A percentile compares a stretch with the other conserved stretches of the same genome.
phyloP scores from a whole-genome alignment of 768 basidiomycete genomes.

The Naganishia antarctica region DNA sequence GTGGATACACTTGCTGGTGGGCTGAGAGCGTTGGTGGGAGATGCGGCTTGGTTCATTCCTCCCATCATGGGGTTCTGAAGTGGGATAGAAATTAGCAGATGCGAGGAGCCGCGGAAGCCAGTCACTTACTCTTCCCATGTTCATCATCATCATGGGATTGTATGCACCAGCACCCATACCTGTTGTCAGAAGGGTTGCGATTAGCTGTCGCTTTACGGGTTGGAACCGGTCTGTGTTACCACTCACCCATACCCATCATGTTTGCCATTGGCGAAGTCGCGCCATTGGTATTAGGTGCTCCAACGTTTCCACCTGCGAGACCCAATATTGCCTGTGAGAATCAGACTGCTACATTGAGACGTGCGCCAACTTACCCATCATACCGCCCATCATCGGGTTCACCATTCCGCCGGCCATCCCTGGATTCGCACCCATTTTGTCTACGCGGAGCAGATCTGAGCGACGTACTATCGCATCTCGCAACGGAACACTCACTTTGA shows the following conservation, averaged over 20 bases:
- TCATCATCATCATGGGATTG: slow-evolving; percentile 43
- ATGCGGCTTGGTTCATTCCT: slow-evolving; percentile 15
- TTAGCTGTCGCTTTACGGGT: not conserved
- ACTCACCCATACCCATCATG: slow-evolving; percentile 27
- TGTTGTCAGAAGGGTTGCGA: slow-evolving; percentile 6
- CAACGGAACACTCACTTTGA: slow-evolving; percentile 27
- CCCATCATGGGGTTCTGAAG: slow-evolving; percentile 20
- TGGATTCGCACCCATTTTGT: slow-evolving; percentile 10
- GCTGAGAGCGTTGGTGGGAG: slow-evolving; percentile 3
- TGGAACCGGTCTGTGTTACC: not conserved
- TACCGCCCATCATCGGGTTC: slow-evolving; percentile 25
- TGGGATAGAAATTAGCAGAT: not conserved
- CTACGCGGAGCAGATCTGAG: not conserved
- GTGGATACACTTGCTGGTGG: not conserved
- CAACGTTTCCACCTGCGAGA: not conserved
- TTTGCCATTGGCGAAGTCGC: slow-evolving; percentile 20
- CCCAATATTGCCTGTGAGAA: no score
- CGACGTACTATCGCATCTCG: no score
- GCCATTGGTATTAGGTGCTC: not conserved
- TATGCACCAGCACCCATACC: slow-evolving; percentile 33
- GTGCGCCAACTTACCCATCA: slow-evolving; percentile 17
- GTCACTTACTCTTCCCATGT: slow-evolving; percentile 38
- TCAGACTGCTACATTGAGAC: no score
- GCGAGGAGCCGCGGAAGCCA: not conserved
- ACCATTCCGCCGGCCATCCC: slow-evolving; percentile 4